Evolutionary conservation across 495 filamentous ascomycete genomes (phyloP).

Genomic region (Halenospora varia): DNA sequence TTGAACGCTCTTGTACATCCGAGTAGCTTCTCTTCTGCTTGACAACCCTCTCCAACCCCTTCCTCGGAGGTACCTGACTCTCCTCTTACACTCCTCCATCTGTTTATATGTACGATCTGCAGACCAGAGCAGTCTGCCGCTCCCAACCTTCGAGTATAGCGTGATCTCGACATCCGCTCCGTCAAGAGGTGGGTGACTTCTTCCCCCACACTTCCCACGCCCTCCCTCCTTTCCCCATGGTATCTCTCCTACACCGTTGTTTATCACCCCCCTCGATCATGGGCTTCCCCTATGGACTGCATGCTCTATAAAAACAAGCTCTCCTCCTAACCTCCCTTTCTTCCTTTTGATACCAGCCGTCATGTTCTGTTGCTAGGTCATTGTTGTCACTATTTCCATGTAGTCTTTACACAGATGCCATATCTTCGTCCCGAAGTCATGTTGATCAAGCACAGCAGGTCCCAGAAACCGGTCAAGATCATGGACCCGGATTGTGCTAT

Average conservation of each 20-base stretch:
- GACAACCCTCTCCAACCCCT: constrained; percentile 25
- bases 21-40: constrained; percentile 31
- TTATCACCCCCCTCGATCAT: constrained; percentile 13
- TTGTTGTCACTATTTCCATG: not conserved
- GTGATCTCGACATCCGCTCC: constrained; percentile 30
- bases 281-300: constrained; percentile 1
- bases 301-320: constrained; percentile 17
- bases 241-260: constrained; percentile 26
- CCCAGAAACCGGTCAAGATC: constrained; percentile 16
- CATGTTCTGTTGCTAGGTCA: constrained; percentile 4
- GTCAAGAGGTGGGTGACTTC: constrained; percentile 38
- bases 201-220: constrained; percentile 23
- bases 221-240: constrained; percentile 21
- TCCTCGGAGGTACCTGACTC: not conserved
- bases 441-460: constrained; percentile 22
- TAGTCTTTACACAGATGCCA: constrained; percentile 5
- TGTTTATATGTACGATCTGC: constrained; percentile 23
- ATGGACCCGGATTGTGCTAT: constrained; percentile 70
- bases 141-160: constrained; percentile 20
- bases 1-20: constrained; percentile 7
- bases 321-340: constrained; percentile 16
- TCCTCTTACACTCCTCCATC: constrained; percentile 1
- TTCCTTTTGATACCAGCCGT: constrained; percentile 9
- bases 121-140: constrained; percentile 8
- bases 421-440: constrained; percentile 19